phyloP scores from a whole-genome alignment of 345 rosid genomes.

The Eucalyptus erythrocorys region DNA sequence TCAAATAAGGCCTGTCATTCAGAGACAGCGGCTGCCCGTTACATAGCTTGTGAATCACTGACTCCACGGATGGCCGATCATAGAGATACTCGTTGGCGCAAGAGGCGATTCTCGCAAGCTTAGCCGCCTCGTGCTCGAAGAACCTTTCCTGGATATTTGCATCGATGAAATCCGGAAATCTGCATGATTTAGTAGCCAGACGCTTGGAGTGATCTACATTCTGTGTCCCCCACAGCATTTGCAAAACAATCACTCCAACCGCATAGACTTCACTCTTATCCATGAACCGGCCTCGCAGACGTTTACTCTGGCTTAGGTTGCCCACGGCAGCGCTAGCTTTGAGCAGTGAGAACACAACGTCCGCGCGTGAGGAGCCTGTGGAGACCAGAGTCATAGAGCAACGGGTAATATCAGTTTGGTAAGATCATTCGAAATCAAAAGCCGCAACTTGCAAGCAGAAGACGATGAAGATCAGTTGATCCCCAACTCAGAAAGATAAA shows the following conservation, averaged over 20 bases:
- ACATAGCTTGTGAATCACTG: slow-evolving; percentile 45
- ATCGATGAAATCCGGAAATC: slow-evolving; percentile 52
- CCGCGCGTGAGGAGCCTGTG: slow-evolving; percentile 67
- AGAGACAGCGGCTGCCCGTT: slow-evolving; percentile 62
- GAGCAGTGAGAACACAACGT: too few relatives aligned
- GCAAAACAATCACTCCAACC: slow-evolving; percentile 56
- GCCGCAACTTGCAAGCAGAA: not conserved
- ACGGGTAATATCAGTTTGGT: slow-evolving; percentile 42
- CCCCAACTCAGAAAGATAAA: not conserved
- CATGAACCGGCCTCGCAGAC: slow-evolving; percentile 51
- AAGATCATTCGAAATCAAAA: not conserved
- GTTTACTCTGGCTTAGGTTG: slow-evolving; percentile 82
- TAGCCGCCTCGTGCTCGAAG: slow-evolving; percentile 58
- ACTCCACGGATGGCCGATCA: slow-evolving; percentile 63
- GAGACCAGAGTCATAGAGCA: slow-evolving; percentile 55
- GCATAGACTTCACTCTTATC: slow-evolving; percentile 82
- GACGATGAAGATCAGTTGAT: not conserved
- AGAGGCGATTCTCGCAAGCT: slow-evolving; percentile 55
- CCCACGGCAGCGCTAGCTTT: slow-evolving; percentile 63
- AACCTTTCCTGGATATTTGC: slow-evolving; percentile 42
- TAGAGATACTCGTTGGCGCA: slow-evolving; percentile 60
- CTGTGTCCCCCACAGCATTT: slow-evolving; percentile 51
- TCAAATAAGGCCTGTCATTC: too few relatives aligned
- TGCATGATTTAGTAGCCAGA: slow-evolving; percentile 44
- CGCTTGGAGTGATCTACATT: slow-evolving; percentile 26